A percentile compares a stretch with the other conserved stretches of the same genome.
Conservation (phyloP, 2,329 filamentous ascomycete species). For the Diaporthe sp. region DNA sequence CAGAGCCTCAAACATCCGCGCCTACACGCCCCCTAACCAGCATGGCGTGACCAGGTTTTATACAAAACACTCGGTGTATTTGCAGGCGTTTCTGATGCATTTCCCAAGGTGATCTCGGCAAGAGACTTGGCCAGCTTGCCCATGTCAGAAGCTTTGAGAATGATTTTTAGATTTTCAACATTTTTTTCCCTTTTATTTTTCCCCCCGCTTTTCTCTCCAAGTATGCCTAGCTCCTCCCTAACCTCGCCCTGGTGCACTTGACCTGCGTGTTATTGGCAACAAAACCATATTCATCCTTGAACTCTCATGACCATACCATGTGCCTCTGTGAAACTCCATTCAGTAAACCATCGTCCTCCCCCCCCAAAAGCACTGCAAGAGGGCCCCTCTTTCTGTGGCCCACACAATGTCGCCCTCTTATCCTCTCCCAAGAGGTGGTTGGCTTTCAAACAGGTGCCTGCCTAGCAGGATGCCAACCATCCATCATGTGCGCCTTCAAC, state of each 20-base stretch:
- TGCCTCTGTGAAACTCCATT: constrained; percentile 16
- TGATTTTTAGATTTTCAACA: constrained; percentile 34
- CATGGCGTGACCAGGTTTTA: too few relatives aligned
- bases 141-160: background rate
- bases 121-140: background rate
- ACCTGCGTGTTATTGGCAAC: constrained; percentile 32
- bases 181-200: constrained; percentile 34
- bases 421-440: background rate
- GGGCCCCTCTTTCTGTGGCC: background rate
- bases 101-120: background rate
- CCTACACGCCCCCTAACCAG: too few relatives aligned
- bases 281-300: constrained; percentile 12
- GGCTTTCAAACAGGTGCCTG: background rate
- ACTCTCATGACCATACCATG: constrained; percentile 29
- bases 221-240: constrained; percentile 26
- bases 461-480: background rate
- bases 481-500: background rate
- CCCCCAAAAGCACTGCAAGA: background rate
- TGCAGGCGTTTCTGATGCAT: background rate
- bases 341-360: background rate
- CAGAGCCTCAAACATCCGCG: background rate
- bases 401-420: background rate
- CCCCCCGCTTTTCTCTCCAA: constrained; percentile 26
- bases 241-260: constrained; percentile 17
- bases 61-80: too few relatives aligned